Base-by-base conservation (phyloP, 202 grass and related monocot species). In the Miscanthus sacchariflorus region DNA sequence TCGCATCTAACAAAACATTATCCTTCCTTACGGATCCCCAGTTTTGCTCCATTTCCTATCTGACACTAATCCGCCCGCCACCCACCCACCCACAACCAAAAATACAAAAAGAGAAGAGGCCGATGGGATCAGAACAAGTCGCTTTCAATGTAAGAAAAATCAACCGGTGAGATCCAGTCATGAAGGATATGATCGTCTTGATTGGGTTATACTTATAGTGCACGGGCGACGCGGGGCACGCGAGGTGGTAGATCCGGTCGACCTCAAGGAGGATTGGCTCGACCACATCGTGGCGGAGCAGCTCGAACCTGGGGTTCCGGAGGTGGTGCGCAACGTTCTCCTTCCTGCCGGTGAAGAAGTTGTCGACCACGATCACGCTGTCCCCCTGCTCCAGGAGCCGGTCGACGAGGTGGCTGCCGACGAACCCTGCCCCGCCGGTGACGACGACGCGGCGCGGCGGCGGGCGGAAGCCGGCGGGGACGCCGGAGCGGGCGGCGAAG, bases 181-280 rank as follows among this genome's bases (percentile, higher is more conserved):
- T 50, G 21, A 85, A 94, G 92, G 92, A 94, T 94, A 94, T 94
- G 81, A 94, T 91, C 4, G 92, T 93, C 90, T 96, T 96, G 88
- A 96, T 90, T 27, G 95, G 95, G 59, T 96, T 96, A 69, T 91
- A 94, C 76, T 96, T 96, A 88, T 96, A 96, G 91, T 94, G 92
- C 44, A 96, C 92, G 0, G 95, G 95, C 35, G 95, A 94, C 13
- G 95, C 92, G 49, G 95, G 95, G 83, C 95, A 96, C 71, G 95
- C 95, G 78, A 96, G 95, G 72, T 96, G 95, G 86, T 96, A 96
- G 88, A 94, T 92, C 92, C 91, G 92, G 87, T 96, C 95, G 61
- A 96, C 95, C 83, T 96, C 95, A 80, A 96, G 90, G 39, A 96
- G 78, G 39, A 96, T 92, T 49, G 92, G 92, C 79, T 96, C 95